phyloP scores from a whole-genome alignment of 768 basidiomycete genomes.

The Lentinula detonsa region DNA sequence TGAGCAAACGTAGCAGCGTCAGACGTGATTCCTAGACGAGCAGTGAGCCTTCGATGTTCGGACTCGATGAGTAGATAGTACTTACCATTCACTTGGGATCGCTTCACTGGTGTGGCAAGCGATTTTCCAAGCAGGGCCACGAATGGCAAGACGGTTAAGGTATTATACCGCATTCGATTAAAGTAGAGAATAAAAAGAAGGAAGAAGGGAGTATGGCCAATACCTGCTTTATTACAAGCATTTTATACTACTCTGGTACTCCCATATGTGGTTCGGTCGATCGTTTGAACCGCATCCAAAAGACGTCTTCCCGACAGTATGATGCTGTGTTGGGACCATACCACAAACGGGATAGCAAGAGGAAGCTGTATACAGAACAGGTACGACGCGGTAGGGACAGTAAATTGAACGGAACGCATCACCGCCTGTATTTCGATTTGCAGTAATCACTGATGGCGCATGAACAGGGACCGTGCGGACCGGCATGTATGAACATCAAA shows the following conservation, averaged over 20 bases:
- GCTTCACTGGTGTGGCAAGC: neutral
- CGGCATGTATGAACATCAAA: neutral
- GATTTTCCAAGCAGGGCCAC: neutral
- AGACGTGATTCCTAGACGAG: neutral
- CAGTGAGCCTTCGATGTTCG: neutral
- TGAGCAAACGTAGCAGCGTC: neutral
- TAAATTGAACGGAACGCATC: neutral
- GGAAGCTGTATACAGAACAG: neutral
- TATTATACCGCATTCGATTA: neutral
- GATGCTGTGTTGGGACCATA: neutral
- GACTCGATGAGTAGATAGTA: neutral
- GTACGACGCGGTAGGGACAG: neutral
- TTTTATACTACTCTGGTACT: neutral
- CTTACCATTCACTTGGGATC: neutral
- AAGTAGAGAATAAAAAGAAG: neutral
- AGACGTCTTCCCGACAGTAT: neutral
- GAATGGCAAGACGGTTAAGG: neutral
- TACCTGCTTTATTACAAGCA: neutral
- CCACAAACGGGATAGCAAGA: neutral
- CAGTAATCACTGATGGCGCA: neutral
- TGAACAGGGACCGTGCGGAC: neutral
- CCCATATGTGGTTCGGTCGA: neutral
- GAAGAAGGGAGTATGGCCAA: neutral
- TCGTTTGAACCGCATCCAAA: neutral
- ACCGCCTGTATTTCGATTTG: no score